phyloP scores from a whole-genome alignment of 805 yeast species.

The Komagataella pseudopastoris region DNA sequence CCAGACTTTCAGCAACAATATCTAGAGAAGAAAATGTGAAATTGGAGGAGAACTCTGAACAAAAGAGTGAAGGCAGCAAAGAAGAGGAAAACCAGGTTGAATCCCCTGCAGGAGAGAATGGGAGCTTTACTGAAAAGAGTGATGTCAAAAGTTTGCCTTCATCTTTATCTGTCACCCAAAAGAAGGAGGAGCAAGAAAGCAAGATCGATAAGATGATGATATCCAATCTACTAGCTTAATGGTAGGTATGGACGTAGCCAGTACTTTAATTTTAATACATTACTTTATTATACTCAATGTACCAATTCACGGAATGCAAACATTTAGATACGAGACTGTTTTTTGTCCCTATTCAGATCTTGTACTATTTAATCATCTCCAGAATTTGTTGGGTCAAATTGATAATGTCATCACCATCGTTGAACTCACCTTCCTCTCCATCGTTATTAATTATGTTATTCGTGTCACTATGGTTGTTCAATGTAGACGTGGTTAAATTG shows the following conservation, averaged over 20 bases:
- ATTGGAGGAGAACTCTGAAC: not conserved
- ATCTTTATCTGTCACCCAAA: not conserved
- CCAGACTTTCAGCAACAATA: not conserved
- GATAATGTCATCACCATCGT: conserved; percentile 22
- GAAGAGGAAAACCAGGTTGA: not conserved
- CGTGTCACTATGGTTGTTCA: not conserved
- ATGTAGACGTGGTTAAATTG: conserved; percentile 10
- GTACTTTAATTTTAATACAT: not conserved
- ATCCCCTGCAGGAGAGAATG: not conserved
- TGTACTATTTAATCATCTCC: conserved; percentile 16
- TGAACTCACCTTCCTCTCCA: conserved; percentile 14
- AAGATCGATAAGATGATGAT: not conserved
- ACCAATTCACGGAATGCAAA: not conserved
- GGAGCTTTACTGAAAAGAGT: not conserved
- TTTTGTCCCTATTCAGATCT: not conserved
- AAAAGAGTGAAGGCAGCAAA: not conserved
- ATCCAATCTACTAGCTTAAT: not conserved
- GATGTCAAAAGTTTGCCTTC: not conserved
- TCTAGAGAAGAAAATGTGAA: not conserved
- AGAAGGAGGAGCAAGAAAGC: not conserved
- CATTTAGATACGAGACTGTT: not conserved
- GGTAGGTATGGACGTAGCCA: not conserved
- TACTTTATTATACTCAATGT: not conserved
- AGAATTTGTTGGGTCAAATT: conserved; percentile 22
- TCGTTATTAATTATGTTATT: conserved; percentile 1